A percentile compares a stretch with the other conserved stretches of the same genome.
These are phyloP conservation scores for Malbranchea zuffiana DNA, from an alignment of 2,329 filamentous ascomycete species.

Conservation along the genomic window DNA sequence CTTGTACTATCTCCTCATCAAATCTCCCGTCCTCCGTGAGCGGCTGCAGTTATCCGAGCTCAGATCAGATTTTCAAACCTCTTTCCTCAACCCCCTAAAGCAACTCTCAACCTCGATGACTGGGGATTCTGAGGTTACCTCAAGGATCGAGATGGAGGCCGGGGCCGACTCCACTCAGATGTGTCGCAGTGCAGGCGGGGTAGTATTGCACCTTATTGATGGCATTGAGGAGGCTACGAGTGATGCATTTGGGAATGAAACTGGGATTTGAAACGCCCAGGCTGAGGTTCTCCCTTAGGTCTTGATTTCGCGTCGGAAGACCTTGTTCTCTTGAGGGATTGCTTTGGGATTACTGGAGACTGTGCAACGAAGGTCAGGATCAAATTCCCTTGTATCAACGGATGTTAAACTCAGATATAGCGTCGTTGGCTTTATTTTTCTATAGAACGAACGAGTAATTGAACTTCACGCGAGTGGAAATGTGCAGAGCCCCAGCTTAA, in stretches of 20 bases:
- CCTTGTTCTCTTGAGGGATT: too few relatives aligned
- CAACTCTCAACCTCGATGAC: slow-evolving; percentile 7
- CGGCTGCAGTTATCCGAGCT: slow-evolving; percentile 36
- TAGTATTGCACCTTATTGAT: slow-evolving; percentile 13
- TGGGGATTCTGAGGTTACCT: slow-evolving; percentile 8
- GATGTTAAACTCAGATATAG: too few relatives aligned
- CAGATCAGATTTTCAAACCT: slow-evolving; percentile 23
- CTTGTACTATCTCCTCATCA: slow-evolving; percentile 45
- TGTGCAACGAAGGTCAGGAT: too few relatives aligned
- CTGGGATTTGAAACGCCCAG: background rate
- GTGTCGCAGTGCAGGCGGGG: slow-evolving; percentile 10
- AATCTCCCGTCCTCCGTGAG: slow-evolving; percentile 38
- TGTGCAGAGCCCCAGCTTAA: too few relatives aligned
- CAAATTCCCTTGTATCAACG: too few relatives aligned
- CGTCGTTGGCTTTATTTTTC: too few relatives aligned
- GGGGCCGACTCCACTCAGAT: slow-evolving; percentile 9
- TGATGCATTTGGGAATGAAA: too few relatives aligned
- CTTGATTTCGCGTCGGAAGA: too few relatives aligned
- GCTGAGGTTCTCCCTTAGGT: too few relatives aligned
- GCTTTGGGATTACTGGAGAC: too few relatives aligned
- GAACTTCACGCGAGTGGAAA: too few relatives aligned
- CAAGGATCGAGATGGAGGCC: slow-evolving; percentile 11
- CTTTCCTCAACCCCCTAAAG: slow-evolving; percentile 26
- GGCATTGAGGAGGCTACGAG: slow-evolving; percentile 10
- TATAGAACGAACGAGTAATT: too few relatives aligned